phyloP scores from a whole-genome alignment of 2,329 filamentous ascomycete species.

The Hypoxylon sp. region DNA sequence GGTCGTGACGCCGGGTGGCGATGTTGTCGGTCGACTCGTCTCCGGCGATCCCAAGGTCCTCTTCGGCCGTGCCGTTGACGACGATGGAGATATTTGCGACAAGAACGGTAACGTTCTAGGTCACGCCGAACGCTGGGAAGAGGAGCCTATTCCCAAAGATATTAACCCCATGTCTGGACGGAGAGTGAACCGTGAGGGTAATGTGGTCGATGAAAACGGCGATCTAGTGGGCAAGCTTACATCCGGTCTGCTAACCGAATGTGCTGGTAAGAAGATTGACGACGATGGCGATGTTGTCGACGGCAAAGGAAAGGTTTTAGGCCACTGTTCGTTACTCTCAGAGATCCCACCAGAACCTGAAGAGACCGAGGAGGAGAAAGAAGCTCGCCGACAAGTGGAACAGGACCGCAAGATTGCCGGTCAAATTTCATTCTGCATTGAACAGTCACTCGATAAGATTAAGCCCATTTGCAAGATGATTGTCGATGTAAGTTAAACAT shows the following conservation, averaged over 20 bases:
- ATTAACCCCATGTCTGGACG: slow-evolving; percentile 68
- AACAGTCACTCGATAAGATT: slow-evolving; percentile 85
- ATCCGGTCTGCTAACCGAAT: slow-evolving; percentile 74
- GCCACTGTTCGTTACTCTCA: slow-evolving; percentile 76
- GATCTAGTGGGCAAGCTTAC: slow-evolving; percentile 77
- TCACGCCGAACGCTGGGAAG: slow-evolving; percentile 72
- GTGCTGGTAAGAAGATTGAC: slow-evolving; percentile 78
- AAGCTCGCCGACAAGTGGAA: slow-evolving; percentile 69
- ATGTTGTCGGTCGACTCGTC: slow-evolving; percentile 79
- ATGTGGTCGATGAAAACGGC: slow-evolving; percentile 71
- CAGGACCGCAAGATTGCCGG: slow-evolving; percentile 82
- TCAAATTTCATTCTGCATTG: slow-evolving; percentile 80
- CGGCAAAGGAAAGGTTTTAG: slow-evolving; percentile 75
- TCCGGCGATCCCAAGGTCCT: slow-evolving; percentile 81
- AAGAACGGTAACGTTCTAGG: slow-evolving; percentile 75
- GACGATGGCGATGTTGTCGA: slow-evolving; percentile 80
- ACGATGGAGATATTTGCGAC: slow-evolving; percentile 86
- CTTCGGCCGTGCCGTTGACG: slow-evolving; percentile 80
- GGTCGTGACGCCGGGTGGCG: slow-evolving; percentile 75
- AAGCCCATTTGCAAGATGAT: slow-evolving; percentile 90
- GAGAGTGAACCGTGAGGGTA: slow-evolving; percentile 71
- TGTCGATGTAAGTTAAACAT: slow-evolving; percentile 71
- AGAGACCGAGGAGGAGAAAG: slow-evolving; percentile 72
- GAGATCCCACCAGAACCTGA: slow-evolving; percentile 63
- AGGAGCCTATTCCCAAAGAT: slow-evolving; percentile 67